phyloP scores from a whole-genome alignment of 2,329 filamentous ascomycete species.

The Alternaria ventricosa region DNA sequence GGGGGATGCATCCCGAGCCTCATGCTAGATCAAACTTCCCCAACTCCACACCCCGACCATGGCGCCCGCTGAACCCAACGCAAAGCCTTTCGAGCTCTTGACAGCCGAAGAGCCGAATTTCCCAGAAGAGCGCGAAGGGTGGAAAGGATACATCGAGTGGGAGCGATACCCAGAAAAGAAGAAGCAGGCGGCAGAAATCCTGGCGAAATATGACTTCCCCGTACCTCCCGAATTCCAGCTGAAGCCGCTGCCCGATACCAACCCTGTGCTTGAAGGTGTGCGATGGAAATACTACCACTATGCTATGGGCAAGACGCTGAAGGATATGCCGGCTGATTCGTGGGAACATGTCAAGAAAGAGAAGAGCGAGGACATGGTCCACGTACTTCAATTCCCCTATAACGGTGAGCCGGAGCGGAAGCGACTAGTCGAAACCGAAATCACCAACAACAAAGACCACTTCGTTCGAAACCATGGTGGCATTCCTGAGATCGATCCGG shows the following conservation, averaged over 20 bases:
- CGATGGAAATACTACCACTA: conserved; percentile 57
- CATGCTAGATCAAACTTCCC: not conserved
- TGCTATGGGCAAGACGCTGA: conserved; percentile 49
- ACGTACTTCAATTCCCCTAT: conserved; percentile 56
- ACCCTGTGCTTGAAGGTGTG: conserved; percentile 54
- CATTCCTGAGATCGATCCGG: conserved; percentile 68
- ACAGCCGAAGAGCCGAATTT: conserved; percentile 45
- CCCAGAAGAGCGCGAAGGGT: conserved; percentile 54
- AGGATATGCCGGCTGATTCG: conserved; percentile 61
- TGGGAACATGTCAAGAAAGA: conserved; percentile 55
- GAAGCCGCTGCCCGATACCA: conserved; percentile 50
- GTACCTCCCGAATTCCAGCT: conserved; percentile 55
- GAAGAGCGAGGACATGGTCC: conserved; percentile 56
- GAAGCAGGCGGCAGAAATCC: conserved; percentile 62
- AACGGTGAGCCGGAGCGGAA: conserved; percentile 57
- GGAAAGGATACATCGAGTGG: conserved; percentile 63
- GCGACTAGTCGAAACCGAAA: conserved; percentile 62
- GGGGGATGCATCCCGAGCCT: not conserved
- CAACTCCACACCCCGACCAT: conserved; percentile 18
- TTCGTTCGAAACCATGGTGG: conserved; percentile 77
- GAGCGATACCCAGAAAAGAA: conserved; percentile 69
- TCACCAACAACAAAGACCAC: conserved; percentile 68
- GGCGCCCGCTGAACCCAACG: conserved; percentile 43
- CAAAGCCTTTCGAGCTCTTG: conserved; percentile 33
- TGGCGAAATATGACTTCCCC: conserved; percentile 61